A percentile compares a stretch with the other conserved stretches of the same genome.
Evolutionary conservation across 2,329 filamentous ascomycete species (phyloP).

Genomic region (Pseudocercospora crystallina): DNA sequence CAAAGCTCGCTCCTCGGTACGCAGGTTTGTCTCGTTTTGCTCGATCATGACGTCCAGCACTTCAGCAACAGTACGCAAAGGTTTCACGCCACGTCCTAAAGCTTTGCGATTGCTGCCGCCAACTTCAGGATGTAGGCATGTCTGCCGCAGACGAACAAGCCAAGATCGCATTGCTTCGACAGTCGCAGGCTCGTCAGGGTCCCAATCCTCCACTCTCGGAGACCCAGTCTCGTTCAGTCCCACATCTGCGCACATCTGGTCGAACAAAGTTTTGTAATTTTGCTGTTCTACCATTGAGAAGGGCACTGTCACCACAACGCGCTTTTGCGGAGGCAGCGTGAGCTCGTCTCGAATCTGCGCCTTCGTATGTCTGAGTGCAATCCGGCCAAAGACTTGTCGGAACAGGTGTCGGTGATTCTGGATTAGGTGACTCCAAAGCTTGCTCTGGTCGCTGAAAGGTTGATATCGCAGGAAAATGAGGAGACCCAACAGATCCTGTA

Average conservation of each 20-base stretch:
- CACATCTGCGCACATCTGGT: conserved; percentile 70
- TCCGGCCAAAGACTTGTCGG: conserved; percentile 64
- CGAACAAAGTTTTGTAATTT: conserved; percentile 75
- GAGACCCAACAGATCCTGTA: conserved; percentile 76
- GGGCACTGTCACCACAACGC: conserved; percentile 83
- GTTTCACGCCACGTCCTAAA: conserved; percentile 59
- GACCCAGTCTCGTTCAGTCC: conserved; percentile 64
- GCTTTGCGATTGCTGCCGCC: conserved; percentile 65
- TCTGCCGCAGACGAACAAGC: conserved; percentile 75
- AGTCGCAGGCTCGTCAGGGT: conserved; percentile 56
- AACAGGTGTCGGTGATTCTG: conserved; percentile 63
- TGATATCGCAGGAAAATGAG: conserved; percentile 77
- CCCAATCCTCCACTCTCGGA: conserved; percentile 63
- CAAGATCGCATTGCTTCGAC: conserved; percentile 76
- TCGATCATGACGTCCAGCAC: conserved; percentile 92
- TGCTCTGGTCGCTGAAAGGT: conserved; percentile 66
- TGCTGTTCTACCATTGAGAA: conserved; percentile 91
- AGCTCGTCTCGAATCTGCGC: conserved; percentile 76
- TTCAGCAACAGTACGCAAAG: conserved; percentile 78
- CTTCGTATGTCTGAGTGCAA: conserved; percentile 85
- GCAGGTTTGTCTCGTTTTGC: conserved; percentile 68
- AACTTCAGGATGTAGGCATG: conserved; percentile 82
- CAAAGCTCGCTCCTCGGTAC: conserved; percentile 67
- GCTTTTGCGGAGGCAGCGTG: conserved; percentile 75
- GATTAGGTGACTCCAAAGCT: conserved; percentile 69